Conservation (phyloP, 2,329 filamentous ascomycete species). For the Aureobasidium sp. region DNA sequence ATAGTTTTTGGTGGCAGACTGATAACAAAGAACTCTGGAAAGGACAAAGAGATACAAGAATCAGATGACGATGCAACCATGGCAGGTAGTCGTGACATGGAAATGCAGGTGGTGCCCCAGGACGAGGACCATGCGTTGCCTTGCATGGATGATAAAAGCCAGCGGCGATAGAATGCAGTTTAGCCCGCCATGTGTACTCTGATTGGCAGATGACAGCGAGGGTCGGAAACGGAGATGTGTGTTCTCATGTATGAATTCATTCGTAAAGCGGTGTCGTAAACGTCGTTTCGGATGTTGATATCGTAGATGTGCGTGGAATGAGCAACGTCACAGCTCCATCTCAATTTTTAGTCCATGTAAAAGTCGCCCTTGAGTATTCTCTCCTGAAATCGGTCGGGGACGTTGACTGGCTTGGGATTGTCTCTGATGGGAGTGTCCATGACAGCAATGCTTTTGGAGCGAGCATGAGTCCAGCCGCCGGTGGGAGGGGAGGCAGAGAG, state of each 20-base stretch:
- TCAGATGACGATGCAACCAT: neutral
- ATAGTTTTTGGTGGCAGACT: neutral
- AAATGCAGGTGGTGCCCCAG: neutral
- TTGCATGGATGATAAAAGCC: neutral
- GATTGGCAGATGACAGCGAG: neutral
- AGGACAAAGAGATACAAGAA: slow-evolving; percentile 3
- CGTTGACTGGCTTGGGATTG: slow-evolving; percentile 49
- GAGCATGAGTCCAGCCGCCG: slow-evolving; percentile 44
- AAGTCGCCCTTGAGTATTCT: slow-evolving; percentile 96
- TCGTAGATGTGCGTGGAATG: neutral
- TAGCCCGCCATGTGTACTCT: neutral
- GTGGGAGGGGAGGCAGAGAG: slow-evolving; percentile 22
- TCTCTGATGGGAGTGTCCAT: slow-evolving; percentile 48
- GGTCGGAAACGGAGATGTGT: neutral
- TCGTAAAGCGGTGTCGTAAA: slow-evolving; percentile 7
- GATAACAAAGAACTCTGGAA: neutral
- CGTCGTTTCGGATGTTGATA: neutral
- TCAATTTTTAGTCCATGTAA: slow-evolving; percentile 75
- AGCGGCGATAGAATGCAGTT: neutral
- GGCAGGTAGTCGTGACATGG: neutral
- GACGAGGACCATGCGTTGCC: too few species aligned
- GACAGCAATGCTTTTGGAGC: slow-evolving; percentile 59
- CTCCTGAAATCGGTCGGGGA: slow-evolving; percentile 89
- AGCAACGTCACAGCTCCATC: neutral
- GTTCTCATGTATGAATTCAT: neutral